Percentiles rank a stretch among this genome's conserved stretches.
Evolutionary conservation across 306 rosid species (phyloP).

Genomic region (Vigna nakashimae): DNA sequence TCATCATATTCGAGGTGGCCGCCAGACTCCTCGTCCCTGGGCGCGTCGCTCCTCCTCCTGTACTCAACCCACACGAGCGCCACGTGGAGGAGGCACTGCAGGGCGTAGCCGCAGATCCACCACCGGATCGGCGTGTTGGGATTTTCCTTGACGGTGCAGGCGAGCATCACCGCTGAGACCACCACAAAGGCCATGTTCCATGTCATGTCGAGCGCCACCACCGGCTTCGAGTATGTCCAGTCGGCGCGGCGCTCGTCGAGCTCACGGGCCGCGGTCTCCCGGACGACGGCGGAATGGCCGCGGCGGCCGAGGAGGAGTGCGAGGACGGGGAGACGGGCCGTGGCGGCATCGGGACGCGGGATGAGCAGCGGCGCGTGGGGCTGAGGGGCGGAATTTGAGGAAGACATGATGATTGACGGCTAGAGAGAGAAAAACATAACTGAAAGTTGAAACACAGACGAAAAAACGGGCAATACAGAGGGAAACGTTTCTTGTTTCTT

Average conservation of each 20-base stretch:
- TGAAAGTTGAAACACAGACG: background rate
- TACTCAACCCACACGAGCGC: conserved; percentile 76
- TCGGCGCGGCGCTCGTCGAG: conserved; percentile 83
- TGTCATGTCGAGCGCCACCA: conserved; percentile 74
- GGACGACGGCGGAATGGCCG: conserved; percentile 70
- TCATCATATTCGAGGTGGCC: background rate
- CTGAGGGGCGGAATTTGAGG: conserved; percentile 13
- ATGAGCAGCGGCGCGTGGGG: conserved; percentile 69
- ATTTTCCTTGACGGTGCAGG: conserved; percentile 51
- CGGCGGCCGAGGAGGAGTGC: conserved; percentile 78
- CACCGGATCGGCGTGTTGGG: conserved; percentile 76
- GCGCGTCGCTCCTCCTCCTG: conserved; percentile 55
- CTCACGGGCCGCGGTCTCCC: conserved; percentile 89
- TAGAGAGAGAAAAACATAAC: conserved; percentile 35
- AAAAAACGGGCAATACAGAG: too few species aligned
- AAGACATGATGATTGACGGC: background rate
- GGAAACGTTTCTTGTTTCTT: background rate
- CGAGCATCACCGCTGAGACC: conserved; percentile 65
- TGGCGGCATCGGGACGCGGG: conserved; percentile 53
- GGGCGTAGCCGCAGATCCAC: conserved; percentile 80
- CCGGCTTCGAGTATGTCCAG: conserved; percentile 95
- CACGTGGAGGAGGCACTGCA: conserved; percentile 75
- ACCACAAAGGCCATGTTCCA: conserved; percentile 84
- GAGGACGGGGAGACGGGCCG: conserved; percentile 51
- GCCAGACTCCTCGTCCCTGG: conserved; percentile 3